Percentiles rank a stretch among this genome's conserved stretches.
Conservation (phyloP, 345 rosid genomes). For the Tarenaya hassleriana region DNA sequence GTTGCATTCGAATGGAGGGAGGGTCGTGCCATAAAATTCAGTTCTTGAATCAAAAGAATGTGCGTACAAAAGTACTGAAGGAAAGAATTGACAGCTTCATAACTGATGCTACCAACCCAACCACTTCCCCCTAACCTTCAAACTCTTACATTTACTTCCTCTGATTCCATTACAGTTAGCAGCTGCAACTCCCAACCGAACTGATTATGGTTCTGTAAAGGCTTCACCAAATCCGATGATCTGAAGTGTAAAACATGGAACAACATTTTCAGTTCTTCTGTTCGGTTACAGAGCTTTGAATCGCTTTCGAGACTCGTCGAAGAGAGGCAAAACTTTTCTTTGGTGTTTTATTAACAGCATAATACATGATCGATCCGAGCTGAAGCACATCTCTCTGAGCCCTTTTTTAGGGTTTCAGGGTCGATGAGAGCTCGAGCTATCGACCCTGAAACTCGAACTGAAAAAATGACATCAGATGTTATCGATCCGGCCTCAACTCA, state of each 20-base stretch:
- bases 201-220: constrained; percentile 12
- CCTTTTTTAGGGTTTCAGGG: constrained; percentile 7
- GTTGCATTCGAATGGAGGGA: no score
- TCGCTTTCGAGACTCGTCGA: no score
- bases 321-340: constrained; percentile 27
- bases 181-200: constrained; percentile 29
- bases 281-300: neutral
- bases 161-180: constrained; percentile 30
- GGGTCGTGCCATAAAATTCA: no score
- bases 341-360: constrained; percentile 22
- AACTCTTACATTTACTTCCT: constrained; percentile 30
- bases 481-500: constrained; percentile 12
- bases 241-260: neutral
- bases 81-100: no score
- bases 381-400: constrained; percentile 6
- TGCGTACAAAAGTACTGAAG: no score
- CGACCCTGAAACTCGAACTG: constrained; percentile 10
- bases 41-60: no score
- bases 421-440: constrained; percentile 14
- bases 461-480: constrained; percentile 2
- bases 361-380: constrained; percentile 7
- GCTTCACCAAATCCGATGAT: no score
- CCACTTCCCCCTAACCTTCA: constrained; percentile 23
- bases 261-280: no score
- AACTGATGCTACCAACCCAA: constrained; percentile 11